Evolutionary conservation across 495 filamentous ascomycete species (phyloP).

Genomic region (Penicillium coffeae): DNA sequence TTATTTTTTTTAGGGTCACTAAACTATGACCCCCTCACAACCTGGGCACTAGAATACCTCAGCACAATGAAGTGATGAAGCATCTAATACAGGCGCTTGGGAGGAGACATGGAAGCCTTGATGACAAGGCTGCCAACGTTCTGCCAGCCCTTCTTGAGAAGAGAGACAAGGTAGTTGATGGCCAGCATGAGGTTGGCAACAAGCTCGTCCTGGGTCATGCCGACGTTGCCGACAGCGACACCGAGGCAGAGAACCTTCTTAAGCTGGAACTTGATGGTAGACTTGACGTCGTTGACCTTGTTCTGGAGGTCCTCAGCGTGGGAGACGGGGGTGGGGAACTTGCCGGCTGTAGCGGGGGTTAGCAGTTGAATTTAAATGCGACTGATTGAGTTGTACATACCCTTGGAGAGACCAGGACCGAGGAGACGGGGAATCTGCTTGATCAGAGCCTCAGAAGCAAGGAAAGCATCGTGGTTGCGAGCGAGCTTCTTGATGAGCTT

Average conservation of each 20-base stretch:
- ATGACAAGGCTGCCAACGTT: constrained; percentile 98
- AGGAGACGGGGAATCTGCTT: constrained; percentile 99
- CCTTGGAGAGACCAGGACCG: constrained; percentile 97
- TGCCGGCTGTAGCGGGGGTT: constrained; percentile 71
- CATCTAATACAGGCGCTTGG: constrained; percentile 89
- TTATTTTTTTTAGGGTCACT: constrained; percentile 32
- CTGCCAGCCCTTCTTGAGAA: constrained; percentile 99
- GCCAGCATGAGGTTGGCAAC: constrained; percentile 95
- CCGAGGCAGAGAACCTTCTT: constrained; percentile 99
- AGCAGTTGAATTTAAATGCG: no score
- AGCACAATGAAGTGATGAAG: constrained; percentile 32
- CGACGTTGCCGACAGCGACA: constrained; percentile 97
- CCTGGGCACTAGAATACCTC: constrained; percentile 22
- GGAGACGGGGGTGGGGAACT: constrained; percentile 97
- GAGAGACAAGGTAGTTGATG: constrained; percentile 98
- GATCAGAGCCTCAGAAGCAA: constrained; percentile 93
- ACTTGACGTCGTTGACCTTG: constrained; percentile 99
- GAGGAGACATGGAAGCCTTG: constrained; percentile 99
- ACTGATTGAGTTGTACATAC: constrained; percentile 48
- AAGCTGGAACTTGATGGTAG: constrained; percentile 99
- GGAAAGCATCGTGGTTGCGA: constrained; percentile 98
- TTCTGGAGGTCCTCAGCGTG: constrained; percentile 86
- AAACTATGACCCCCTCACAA: constrained; percentile 35
- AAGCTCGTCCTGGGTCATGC: constrained; percentile 93
- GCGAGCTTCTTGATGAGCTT: constrained; percentile 99